Evolutionary conservation across 768 basidiomycete species (phyloP), one percentile per base, ranked within the genome.

Genomic region (Suillus discolor): DNA sequence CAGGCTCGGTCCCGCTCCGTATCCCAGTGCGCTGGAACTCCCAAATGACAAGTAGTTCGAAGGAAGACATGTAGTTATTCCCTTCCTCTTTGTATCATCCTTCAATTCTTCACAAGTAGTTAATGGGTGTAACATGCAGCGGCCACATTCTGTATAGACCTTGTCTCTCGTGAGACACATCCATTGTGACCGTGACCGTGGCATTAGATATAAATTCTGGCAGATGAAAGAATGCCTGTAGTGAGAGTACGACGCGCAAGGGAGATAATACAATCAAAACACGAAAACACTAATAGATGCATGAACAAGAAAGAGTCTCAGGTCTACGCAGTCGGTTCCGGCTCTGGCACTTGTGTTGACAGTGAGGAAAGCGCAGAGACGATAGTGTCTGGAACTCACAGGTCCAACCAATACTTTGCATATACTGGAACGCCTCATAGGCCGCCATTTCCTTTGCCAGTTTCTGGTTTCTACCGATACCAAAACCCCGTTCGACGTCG

Each of bases 371-470:
- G 25, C 15, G 6, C 36, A 59, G 57, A 41, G 20, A 28, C 5
- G 38, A 12, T 28, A 20, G 16, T 39, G 18, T 16, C 5, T 23
- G 36, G 18, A 41, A 6, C 71, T 69, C 61, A 73, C 72, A 71
- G 70, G 79, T 80, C 87, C 87, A 89, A 62, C 83, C 82, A 28
- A 28, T 18, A 41, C 57, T 12, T 59, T 39, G 15, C 81, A 89
- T 79, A 6, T 77, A 64, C 16, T 70, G 70, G 76, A 81, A 87
- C 59, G 89, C 88, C 62, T 83, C 77, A 53, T 83, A 82, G 34
- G 87, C 87, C 15, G 89, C 89, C 64, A 86, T 83, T 76, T 89
- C 87, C 68, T 89, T 90, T 9, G 89, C 89, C 18, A 75, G 44
- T 68, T 89, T 90, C 74, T 89, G 87, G 63, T 80, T 89, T 65